phyloP scores from a whole-genome alignment of 176 grass and related monocot genomes.

The Phoenix roebelenii region DNA sequence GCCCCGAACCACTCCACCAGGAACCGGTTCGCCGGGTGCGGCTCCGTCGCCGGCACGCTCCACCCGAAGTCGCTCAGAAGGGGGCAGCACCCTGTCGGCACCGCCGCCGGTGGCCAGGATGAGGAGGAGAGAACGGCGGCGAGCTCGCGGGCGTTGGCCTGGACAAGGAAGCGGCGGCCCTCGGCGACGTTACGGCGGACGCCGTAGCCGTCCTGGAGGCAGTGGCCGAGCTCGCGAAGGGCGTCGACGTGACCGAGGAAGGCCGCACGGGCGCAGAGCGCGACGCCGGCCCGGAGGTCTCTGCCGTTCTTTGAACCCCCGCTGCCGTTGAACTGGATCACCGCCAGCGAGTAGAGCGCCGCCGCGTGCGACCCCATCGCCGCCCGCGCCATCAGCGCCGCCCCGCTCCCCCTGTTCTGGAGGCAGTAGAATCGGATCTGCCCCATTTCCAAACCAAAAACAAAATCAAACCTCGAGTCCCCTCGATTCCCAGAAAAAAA shows the following conservation, averaged over 20 bases:
- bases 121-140: constrained; percentile 23
- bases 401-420: constrained; percentile 45
- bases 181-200: constrained; percentile 39
- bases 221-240: constrained; percentile 80
- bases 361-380: constrained; percentile 61
- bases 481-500: too few species aligned
- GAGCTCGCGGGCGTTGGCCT: constrained; percentile 61
- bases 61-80: constrained; percentile 46
- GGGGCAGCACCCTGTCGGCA: constrained; percentile 4
- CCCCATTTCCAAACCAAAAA: not conserved
- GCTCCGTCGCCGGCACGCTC: constrained; percentile 41
- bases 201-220: constrained; percentile 85
- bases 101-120: constrained; percentile 7
- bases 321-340: constrained; percentile 84
- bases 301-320: constrained; percentile 63
- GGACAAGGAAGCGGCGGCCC: constrained; percentile 51
- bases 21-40: constrained; percentile 63
- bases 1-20: constrained; percentile 56
- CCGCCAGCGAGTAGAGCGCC: constrained; percentile 65
- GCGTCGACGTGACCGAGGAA: constrained; percentile 69
- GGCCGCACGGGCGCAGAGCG: constrained; percentile 66
- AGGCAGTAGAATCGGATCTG: constrained; percentile 82
- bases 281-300: constrained; percentile 50
- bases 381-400: constrained; percentile 51
- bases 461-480: too few species aligned